Evolutionary conservation across 768 basidiomycete genomes (phyloP), one percentile per base, ranked within the genome.

Genomic region (Chalciporus piperatus): DNA sequence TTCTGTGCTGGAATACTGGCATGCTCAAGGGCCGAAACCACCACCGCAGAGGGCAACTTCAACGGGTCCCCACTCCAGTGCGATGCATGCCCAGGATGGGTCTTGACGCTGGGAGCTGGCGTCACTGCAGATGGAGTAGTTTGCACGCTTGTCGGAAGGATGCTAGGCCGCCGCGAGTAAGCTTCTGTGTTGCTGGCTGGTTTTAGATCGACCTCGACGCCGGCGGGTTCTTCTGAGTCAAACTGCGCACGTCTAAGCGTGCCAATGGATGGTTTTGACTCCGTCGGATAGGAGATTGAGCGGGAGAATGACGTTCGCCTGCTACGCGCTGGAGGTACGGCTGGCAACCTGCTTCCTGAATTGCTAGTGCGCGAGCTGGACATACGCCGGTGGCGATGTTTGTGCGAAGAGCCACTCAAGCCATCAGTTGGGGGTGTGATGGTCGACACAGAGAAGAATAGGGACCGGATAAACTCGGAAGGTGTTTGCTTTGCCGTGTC

Each of bases 11-110:
- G 62, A 13, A 75, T 50, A 42, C 68, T 72, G 1, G 82, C 76
- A 60, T 83, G 68, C 61, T 91, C 88, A n/a, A 92, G 74, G 0
- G 86, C 85, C 3, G 86, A 80, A 7, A 89, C 64, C 4, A 90
- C 84, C 3, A 91, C 68, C 3, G 80, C 87, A 44, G 74, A 72
- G 2, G 89, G 85, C 0, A 70, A 74, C 59, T 51, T 75, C 19
- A 70, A 54, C 20, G 51, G 55, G 16, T 58, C 66, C 6, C 55
- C 33, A 16, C 58, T 51, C 43, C 58, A 55, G 33, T 54, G 54
- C 17, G 61, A 65, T 13, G 39, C 7, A 22, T 58, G 45, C 41
- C 52, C 48, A 33, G 49, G 37, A 38, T 61, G 60, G 1, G 41
- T 19, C 25, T 44, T 50, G 28, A 48, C 17, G 22, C 39, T 44